phyloP scores from a whole-genome alignment of 129 eudicot species.

The Flaveria sonorensis region DNA sequence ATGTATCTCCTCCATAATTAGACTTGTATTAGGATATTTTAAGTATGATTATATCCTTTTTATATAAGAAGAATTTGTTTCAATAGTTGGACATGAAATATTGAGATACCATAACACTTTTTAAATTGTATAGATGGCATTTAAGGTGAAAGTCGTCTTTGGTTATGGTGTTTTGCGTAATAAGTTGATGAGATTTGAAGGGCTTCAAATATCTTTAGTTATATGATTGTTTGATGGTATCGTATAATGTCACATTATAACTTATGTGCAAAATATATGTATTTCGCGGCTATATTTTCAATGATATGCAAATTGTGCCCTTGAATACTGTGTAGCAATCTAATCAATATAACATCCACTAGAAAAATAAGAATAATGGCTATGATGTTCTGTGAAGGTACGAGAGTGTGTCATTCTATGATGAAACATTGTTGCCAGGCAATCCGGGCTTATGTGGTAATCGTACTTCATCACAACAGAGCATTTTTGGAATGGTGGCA shows the following conservation, averaged over 20 bases:
- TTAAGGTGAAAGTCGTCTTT: neutral
- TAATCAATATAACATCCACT: neutral
- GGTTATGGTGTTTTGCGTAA: neutral
- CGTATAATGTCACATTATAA: neutral
- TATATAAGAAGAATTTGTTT: too few relatives aligned
- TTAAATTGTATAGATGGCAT: neutral
- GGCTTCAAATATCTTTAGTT: neutral
- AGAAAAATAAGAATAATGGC: neutral
- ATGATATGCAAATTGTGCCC: neutral
- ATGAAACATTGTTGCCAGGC: conserved; percentile 48
- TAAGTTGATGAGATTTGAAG: too few relatives aligned
- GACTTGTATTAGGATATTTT: too few relatives aligned
- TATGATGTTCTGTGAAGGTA: conserved; percentile 45
- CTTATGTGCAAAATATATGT: too few relatives aligned
- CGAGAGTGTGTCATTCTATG: conserved; percentile 60
- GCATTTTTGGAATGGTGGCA: conserved; percentile 42
- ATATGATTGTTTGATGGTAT: neutral
- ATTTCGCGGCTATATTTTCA: too few relatives aligned
- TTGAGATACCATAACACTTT: too few relatives aligned
- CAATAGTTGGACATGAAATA: too few relatives aligned
- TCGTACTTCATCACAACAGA: conserved; percentile 46
- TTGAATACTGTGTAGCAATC: neutral
- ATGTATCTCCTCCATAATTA: too few relatives aligned
- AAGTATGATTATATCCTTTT: too few relatives aligned
- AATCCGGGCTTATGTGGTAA: conserved; percentile 61